Evolutionary conservation across 305 asterid genomes (phyloP).

Genomic region (Stenogyne calaminthoides): DNA sequence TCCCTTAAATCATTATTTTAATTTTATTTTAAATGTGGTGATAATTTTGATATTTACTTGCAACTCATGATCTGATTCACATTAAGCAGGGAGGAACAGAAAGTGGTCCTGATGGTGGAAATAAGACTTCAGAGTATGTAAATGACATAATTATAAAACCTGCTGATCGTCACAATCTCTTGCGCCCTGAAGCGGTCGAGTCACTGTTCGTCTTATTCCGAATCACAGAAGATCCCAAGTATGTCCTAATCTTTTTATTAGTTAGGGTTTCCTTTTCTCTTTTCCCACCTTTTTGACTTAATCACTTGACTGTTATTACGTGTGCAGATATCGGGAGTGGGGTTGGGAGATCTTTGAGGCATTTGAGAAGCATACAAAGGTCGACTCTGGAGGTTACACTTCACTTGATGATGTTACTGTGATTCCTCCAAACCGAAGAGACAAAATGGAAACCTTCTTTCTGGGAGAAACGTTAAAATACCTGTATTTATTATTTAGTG

Average conservation of each 20-base stretch:
- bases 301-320: conserved; percentile 24
- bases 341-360: conserved; percentile 97
- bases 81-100: conserved; percentile 60
- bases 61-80: conserved; percentile 28
- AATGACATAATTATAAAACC: conserved; percentile 79
- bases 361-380: conserved; percentile 82
- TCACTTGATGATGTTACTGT: conserved; percentile 88
- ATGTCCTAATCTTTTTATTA: conserved; percentile 33
- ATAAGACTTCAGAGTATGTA: conserved; percentile 64
- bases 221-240: conserved; percentile 90
- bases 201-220: conserved; percentile 85
- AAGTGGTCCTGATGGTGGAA: conserved; percentile 78
- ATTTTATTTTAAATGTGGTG: background rate
- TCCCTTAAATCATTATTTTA: conserved; percentile 1
- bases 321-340: conserved; percentile 90
- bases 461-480: conserved; percentile 94
- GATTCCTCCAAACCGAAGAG: conserved; percentile 79
- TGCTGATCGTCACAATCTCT: conserved; percentile 87
- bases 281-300: background rate
- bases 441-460: conserved; percentile 98
- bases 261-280: background rate
- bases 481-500: conserved; percentile 73
- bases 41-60: conserved; percentile 21
- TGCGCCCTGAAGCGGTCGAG: conserved; percentile 98
- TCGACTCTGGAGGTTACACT: conserved; percentile 88